Evolutionary conservation across 2,329 filamentous ascomycete species (phyloP), one percentile per base, ranked within the genome.

Genomic region (Apiospora koreana): DNA sequence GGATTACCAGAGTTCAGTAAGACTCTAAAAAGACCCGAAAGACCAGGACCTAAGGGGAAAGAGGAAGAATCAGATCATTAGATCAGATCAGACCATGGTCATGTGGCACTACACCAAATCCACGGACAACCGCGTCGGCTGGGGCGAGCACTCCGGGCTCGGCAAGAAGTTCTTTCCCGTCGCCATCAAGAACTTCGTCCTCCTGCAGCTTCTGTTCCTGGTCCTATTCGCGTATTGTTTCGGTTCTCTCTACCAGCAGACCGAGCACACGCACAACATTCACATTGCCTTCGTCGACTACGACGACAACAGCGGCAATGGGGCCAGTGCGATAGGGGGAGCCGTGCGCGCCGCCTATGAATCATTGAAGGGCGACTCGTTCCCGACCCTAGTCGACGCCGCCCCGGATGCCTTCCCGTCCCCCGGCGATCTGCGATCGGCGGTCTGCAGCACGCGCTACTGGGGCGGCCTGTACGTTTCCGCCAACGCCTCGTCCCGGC

Each of bases 221-320:
- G 74, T 71, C 7, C 74, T 80, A 0, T 80, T 81, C 69, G 77
- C 75, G 21, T 83, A 81, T 65, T 69, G 81, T 2, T 82, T 80
- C 41, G 82, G 80, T 9, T 77, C 80, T 7, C 70, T 83, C 7
- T 83, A 77, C 72, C 77, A 81, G 31, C 76, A 80, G 65, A 72
- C 41, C 2, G 67, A 69, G 0, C 78, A 80, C 66, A 73, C 75
- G 4, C 79, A 82, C 70, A 79, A 80, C 58, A 71, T 83, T 28
- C 77, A 77, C 23, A 69, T 83, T 18, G 69, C 78, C 10, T 80
- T 80, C 41, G 79, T 83, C 54, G 81, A 83, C 72, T 82, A 82
- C 68, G 81, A 83, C 14, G 41, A 16, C 12, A 14, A 42, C 41
- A 9, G 41, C 41, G 12, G 12, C 41, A 9, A 9, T 70, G 76